Conservation (phyloP, 1,284 basidiomycete species). For the Clitocybe nebularis region DNA sequence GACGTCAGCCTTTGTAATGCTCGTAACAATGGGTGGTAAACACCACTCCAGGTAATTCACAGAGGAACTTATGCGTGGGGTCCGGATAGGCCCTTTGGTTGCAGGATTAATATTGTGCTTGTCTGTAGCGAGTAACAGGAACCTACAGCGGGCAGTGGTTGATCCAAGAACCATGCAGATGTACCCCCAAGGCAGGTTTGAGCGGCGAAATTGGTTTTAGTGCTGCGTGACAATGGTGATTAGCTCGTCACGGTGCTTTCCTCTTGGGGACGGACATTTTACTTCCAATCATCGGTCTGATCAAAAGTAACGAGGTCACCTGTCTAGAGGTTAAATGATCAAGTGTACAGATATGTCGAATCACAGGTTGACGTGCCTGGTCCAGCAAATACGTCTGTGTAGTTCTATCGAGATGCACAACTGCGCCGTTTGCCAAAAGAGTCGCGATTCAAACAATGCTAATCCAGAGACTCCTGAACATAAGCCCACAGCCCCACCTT, state of each 20-base stretch:
- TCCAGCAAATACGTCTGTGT: constrained; percentile 18
- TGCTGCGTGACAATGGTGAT: constrained; percentile 6
- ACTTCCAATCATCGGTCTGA: constrained; percentile 9
- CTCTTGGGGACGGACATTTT: constrained; percentile 5
- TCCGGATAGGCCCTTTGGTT: too few species aligned
- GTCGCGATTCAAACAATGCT: constrained; percentile 16
- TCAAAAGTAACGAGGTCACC: constrained; percentile 15
- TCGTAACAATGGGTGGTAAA: too few species aligned
- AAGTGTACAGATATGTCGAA: not conserved
- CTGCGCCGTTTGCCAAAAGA: constrained; percentile 1
- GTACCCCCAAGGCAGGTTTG: constrained; percentile 18
- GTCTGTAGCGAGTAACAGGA: too few species aligned
- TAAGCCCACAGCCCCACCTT: constrained; percentile 14
- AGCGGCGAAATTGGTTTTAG: constrained; percentile 14
- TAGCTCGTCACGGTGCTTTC: not conserved
- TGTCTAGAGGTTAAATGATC: not conserved
- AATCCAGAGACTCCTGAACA: constrained; percentile 15
- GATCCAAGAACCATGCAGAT: constrained; percentile 14
- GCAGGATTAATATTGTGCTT: too few species aligned
- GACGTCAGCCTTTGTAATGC: too few species aligned
- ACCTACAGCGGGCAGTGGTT: too few species aligned
- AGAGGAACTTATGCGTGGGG: too few species aligned
- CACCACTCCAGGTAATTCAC: too few species aligned
- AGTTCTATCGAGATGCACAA: constrained; percentile 5
- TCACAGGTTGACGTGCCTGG: not conserved